Evolutionary conservation across 2,329 filamentous ascomycete genomes (phyloP).

Genomic region (Macroventuria anomochaeta): DNA sequence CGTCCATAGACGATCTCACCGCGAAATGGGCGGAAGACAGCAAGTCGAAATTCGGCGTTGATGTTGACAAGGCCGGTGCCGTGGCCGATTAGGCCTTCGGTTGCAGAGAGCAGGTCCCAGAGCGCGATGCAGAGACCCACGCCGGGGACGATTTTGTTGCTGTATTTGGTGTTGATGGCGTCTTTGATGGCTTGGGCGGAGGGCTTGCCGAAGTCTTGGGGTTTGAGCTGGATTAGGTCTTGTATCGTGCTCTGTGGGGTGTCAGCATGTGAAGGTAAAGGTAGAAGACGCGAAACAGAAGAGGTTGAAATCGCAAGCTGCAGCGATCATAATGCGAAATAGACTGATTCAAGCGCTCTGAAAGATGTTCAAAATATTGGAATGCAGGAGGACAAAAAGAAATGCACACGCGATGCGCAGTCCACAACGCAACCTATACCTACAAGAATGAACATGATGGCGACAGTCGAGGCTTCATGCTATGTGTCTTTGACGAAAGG

Average conservation of each 20-base stretch:
- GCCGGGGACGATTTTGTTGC: constrained; percentile 96
- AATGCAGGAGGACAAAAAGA: too few relatives aligned
- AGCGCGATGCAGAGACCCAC: constrained; percentile 92
- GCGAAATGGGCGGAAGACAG: constrained; percentile 96
- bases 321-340: too few relatives aligned
- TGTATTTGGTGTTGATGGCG: constrained; percentile 95
- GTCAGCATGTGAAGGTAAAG: constrained; percentile 1
- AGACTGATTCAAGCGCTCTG: too few relatives aligned
- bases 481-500: constrained; percentile 17
- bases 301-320: too few relatives aligned
- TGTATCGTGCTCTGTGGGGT: constrained; percentile 81
- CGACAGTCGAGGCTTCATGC: constrained; percentile 33
- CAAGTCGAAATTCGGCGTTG: constrained; percentile 92
- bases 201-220: constrained; percentile 83
- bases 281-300: too few relatives aligned
- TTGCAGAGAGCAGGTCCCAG: constrained; percentile 87
- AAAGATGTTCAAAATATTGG: too few relatives aligned
- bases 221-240: constrained; percentile 91
- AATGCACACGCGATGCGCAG: too few relatives aligned
- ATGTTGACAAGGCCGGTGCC: constrained; percentile 92
- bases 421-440: too few relatives aligned
- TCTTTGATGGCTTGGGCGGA: constrained; percentile 89
- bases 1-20: constrained; percentile 87
- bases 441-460: constrained; percentile 51
- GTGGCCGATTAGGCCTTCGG: constrained; percentile 92